Base-by-base conservation (phyloP, 768 basidiomycete species). In the Tricholoma furcatifolium region DNA sequence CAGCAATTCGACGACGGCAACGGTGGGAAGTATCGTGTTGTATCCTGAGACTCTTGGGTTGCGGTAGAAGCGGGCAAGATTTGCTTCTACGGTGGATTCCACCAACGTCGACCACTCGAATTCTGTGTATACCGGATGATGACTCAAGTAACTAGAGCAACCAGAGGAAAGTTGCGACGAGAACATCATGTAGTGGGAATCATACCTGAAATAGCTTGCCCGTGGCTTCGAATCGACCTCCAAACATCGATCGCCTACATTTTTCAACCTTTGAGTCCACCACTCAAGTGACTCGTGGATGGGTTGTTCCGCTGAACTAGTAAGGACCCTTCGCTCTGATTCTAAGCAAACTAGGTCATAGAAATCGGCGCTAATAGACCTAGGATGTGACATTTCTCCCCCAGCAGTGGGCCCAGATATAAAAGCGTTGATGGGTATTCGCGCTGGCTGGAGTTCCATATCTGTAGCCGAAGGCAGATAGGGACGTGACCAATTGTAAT, bases 391-490 rank as follows among this genome's bases (percentile, higher is more conserved):
- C 57, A 72, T 67, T 21, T 70, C 67, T 0, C 74, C 80, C 0
- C 82, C 82, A 4, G 81, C 78, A 1, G 76, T 69, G 6, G 81
- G 80, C 1, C 84, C 82, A 0, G 75, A 69, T 12, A 84, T 68
- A 56, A 83, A 79, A 1, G 83, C 80, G 39, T 83, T 81, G 31
- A 85, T 58, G 0, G 84, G 84, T 35, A 83, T 72, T 3, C 70
- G 70, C 0, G 76, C 68, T 2, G 79, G 75, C 17, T 81, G 72
- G 43, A 83, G 67, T 0, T 76, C 68, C 43, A 78, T 73, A 53
- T 77, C 79, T 1, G 82, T 42, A 1, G 80, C 77, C 62, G 78
- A 83, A 1, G 80, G 76, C 20, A 80, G 61, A 1, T 80, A 76
- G 0, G 70, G 57, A 38, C 75, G 78, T 0, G 83, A 82, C 82